Evolutionary conservation across 208 protist species (phyloP), one percentile per base, ranked within the genome.

Genomic region (Leishmania gerbilli): DNA sequence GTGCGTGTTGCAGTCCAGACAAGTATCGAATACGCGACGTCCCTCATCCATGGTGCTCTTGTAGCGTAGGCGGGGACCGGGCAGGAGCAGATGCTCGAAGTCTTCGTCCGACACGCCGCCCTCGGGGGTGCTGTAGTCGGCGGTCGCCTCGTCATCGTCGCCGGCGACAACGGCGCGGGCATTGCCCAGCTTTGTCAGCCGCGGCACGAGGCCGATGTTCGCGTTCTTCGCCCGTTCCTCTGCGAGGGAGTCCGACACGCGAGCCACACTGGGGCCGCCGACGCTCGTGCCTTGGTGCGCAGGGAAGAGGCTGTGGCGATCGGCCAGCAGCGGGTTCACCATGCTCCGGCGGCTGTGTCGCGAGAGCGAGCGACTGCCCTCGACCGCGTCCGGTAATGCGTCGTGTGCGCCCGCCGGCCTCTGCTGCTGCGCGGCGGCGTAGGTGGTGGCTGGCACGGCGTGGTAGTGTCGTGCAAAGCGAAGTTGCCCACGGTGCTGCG

Each of bases 1-100:
- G 84, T 95, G 84, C 77, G 91, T 92, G 81, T 95, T 95, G 82
- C 95, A 98, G 87, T 96, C 91, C 58, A 93, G 80, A 84, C 95
- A 98, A 27, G 84, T 83, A 69, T 98, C 95, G 81, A 95, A 95
- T 64, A 92, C 79, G 53, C 95, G 92, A 37, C 85, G 90, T 68
- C 84, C 88, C 49, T 84, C 84, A 45, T 90, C 88, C 17, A 93
- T 72, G 37, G 86, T 74, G 78, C 87, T 94, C 80, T 92, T 90
- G 82, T 95, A 95, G 55, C 90, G 91, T 79, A 96, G 85, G 31
- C 89, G 90, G 31, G 94, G 92, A 15, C 94, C 94, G 37, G 89
- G 80, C 65, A 95, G 87, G 42, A 97, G 87, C 53, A 94, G 71
- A 68, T 97, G 94, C 81, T 93, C 91, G 67, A 89, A 91, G 74